These are phyloP conservation scores for Takashimella tepidaria DNA, from an alignment of 1,284 basidiomycete genomes.

Conservation along the genomic window DNA sequence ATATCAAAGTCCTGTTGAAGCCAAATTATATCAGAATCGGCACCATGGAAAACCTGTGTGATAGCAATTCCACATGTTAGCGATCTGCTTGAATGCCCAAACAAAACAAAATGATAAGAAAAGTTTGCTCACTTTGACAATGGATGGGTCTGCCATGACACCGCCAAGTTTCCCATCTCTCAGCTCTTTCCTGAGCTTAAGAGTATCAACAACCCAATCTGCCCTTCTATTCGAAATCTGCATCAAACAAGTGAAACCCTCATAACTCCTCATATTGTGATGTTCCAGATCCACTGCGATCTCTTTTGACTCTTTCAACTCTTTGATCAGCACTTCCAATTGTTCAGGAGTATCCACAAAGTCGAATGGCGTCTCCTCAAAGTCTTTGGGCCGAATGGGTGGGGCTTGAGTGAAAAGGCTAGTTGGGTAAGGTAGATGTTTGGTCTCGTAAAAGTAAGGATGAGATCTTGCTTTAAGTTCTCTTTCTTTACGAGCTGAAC, in stretches of 20 bases:
- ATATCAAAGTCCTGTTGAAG: slow-evolving; percentile 92
- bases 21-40: slow-evolving; percentile 92
- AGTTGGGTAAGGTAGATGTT: slow-evolving; percentile 63
- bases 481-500: slow-evolving; percentile 4
- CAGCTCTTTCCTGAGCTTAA: slow-evolving; percentile 70
- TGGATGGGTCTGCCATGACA: slow-evolving; percentile 73
- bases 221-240: slow-evolving; percentile 79
- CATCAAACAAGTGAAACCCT: slow-evolving; percentile 88
- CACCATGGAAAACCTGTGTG: slow-evolving; percentile 79
- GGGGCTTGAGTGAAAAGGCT: slow-evolving; percentile 60
- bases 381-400: slow-evolving; percentile 52
- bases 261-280: slow-evolving; percentile 77
- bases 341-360: slow-evolving; percentile 63
- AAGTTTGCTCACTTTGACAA: slow-evolving; percentile 66
- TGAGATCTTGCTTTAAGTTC: slow-evolving; percentile 48
- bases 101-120: background rate
- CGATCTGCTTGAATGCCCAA: background rate
- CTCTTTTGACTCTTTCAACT: slow-evolving; percentile 62
- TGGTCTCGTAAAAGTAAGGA: slow-evolving; percentile 77
- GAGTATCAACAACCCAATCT: slow-evolving; percentile 82
- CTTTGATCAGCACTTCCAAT: slow-evolving; percentile 62
- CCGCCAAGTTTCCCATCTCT: slow-evolving; percentile 51
- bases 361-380: slow-evolving; percentile 65
- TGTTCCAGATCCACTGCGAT: slow-evolving; percentile 94
- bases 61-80: background rate